Evolutionary conservation across 768 basidiomycete genomes (phyloP).

Genomic region (Coprinopsis strossmayeri): DNA sequence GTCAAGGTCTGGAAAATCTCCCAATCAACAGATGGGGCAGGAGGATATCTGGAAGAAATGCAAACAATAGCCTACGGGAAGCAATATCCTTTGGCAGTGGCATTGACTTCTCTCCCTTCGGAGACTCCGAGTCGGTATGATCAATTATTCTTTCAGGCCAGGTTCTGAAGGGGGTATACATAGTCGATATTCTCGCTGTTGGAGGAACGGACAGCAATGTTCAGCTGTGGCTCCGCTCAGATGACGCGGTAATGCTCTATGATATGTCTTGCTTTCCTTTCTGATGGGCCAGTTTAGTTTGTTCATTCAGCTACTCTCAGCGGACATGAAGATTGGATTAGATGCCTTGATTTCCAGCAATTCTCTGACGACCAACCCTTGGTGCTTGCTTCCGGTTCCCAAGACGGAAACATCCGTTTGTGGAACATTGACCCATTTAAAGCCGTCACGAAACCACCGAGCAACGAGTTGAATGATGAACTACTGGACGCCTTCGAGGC

Average conservation of each 20-base stretch:
- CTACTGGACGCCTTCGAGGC: conserved; percentile 86
- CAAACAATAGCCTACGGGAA: conserved; percentile 63
- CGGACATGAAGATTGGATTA: conserved; percentile 97
- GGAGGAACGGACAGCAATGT: conserved; percentile 78
- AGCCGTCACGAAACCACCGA: conserved; percentile 11
- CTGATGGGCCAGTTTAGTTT: conserved; percentile 35
- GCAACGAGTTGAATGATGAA: conserved; percentile 51
- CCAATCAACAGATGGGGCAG: conserved; percentile 24
- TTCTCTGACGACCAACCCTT: conserved; percentile 36
- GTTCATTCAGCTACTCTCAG: conserved; percentile 50
- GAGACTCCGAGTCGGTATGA: conserved; percentile 47
- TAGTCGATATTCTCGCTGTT: conserved; percentile 70
- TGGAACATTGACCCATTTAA: conserved; percentile 72
- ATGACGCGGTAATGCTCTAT: conserved; percentile 40
- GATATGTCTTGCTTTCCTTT: not conserved
- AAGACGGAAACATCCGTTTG: conserved; percentile 88
- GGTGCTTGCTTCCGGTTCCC: conserved; percentile 87
- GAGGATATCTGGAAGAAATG: conserved; percentile 23
- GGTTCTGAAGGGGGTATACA: not conserved
- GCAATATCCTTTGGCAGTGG: conserved; percentile 70
- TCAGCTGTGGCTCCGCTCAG: conserved; percentile 69
- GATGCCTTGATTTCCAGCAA: conserved; percentile 61
- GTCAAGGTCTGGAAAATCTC: conserved; percentile 68
- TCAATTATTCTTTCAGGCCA: not conserved
- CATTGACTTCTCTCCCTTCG: conserved; percentile 54